Base-by-base conservation (phyloP, 257 asterid species). In the Anisodus acutangulus region DNA sequence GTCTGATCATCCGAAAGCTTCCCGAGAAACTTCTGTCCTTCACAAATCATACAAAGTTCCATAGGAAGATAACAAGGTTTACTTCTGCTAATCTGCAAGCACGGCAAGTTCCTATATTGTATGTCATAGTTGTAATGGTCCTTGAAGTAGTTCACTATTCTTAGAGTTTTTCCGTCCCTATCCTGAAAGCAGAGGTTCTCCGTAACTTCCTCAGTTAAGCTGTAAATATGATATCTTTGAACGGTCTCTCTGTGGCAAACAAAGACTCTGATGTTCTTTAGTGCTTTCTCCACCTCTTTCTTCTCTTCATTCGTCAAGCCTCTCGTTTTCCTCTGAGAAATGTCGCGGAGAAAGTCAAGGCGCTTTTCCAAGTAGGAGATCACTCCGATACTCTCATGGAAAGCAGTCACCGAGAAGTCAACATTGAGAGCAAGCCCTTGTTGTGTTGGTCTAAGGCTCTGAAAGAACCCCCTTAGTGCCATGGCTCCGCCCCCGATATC, bases 11-110 rank as follows among this genome's bases (percentile, higher is more conserved):
- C 99, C 0, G 97, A 91, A 17, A 97, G 96, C 90, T 93, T 95
- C 72, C 99, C 98, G 1, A 97, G 91, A 87, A 95, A 97, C 90
- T 95, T 97, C 89, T 97, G 99, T 78, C 99, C 99, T 91, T 97
- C 98, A 86, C 99, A 97, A 74, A 97, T 91, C 22, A 92, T 93
- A 88, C 98, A 97, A 31, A 97, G 95, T 83, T 97, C 99, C 99
- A 97, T 93, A 2, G 99, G 99, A 8, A 97, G 89, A 80, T 92
- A 97, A 84, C 99, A 97, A 3, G 97, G 95, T 53, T 89, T 97
- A 88, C 98, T 90, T 86, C 99, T 86, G 88, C 99, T 93, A 54
- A 93, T 90, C 90, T 90, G 93, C 92, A 97, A 90, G 82, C 99
- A 97, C 4, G 98, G 99, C 89, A 97, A 88, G 83, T 92, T 91